phyloP scores from a whole-genome alignment of 805 yeast genomes.

The Starmerella vitae region DNA sequence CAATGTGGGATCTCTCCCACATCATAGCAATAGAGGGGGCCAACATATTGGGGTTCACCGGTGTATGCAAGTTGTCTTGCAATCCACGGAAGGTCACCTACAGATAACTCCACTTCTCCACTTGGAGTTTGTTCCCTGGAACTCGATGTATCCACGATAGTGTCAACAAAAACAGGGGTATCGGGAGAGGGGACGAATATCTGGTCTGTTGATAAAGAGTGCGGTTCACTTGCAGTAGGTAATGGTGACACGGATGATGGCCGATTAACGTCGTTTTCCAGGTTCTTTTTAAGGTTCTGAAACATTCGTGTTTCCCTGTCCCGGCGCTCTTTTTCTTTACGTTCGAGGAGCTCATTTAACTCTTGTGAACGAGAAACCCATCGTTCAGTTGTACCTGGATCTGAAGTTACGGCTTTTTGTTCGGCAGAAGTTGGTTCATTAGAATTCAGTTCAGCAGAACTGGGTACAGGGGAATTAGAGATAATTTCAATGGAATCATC shows the following conservation, averaged over 20 bases:
- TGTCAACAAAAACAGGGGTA: not conserved
- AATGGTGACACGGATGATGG: not conserved
- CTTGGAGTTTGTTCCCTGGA: not conserved
- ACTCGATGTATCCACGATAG: not conserved
- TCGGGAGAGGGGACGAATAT: not conserved
- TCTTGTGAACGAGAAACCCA: slow-evolving; percentile 15
- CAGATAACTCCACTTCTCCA: slow-evolving; percentile 2
- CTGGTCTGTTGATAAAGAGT: not conserved
- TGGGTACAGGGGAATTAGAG: not conserved
- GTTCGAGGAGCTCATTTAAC: slow-evolving; percentile 16
- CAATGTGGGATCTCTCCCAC: slow-evolving; percentile 15
- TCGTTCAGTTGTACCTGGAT: not conserved
- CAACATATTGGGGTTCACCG: slow-evolving; percentile 14
- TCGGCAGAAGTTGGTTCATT: not conserved
- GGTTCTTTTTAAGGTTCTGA: slow-evolving; percentile 16
- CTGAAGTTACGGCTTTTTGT: not conserved
- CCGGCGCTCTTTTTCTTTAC: slow-evolving; percentile 24
- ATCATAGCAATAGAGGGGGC: slow-evolving; percentile 17
- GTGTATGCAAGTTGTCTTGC: slow-evolving; percentile 19
- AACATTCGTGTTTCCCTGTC: slow-evolving; percentile 26
- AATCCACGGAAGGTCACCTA: slow-evolving; percentile 24
- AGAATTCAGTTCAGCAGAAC: not conserved
- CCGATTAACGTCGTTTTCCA: not conserved
- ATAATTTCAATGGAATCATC: not conserved
- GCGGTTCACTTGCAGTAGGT: not conserved